Base-by-base conservation (phyloP, 1,139 yeast species). In the Nakaseomyces kungkrabaensis region DNA sequence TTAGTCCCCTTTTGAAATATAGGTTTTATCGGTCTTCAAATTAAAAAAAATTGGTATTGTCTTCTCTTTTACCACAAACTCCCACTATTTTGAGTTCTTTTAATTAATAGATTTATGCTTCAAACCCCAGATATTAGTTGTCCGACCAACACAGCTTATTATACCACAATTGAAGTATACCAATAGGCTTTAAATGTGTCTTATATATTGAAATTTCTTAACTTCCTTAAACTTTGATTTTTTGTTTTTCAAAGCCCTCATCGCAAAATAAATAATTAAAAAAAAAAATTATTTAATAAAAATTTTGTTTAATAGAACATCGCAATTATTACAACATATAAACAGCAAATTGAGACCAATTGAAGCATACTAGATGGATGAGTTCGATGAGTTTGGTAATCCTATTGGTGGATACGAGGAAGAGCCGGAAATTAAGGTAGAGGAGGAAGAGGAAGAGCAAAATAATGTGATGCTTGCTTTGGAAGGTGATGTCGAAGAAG, bases 311-410 rank as follows among this genome's bases (percentile, higher is more conserved):
- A 33, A 33, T 10, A 33, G 32, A 10, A 2, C 32, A 29, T 10
- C 10, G 32, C 7, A 29, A 29, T 29, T 29, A 17, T 17, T 17
- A 17, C 22, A 17, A 3, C 22, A 17, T n/a, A 29, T 7, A 29
- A 9, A 6, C 31, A 3, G 31, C 31, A 29, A 29, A 29, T 29
- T 29, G 9, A 9, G 9, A 6, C 31, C 9, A 29, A 29, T 6
- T 29, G 6, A 29, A 6, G 9, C 31, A 17, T 9, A 29, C 31
- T n/a, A 25, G 29, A 38, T 38, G 42, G 42, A 38, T 10, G 40
- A 37, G 40, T 65, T 78, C 29, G 85, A 83, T 65, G 96, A 88
- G 77, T 73, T 61, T 53, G 70, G 66, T 25, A 52, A 59, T 48
- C 75, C 76, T 45, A 74, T 88, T 32, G 22, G 22, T 17, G 89